Evolutionary conservation across 2,329 filamentous ascomycete species (phyloP).

Genomic region (Lecanicillium sp.): DNA sequence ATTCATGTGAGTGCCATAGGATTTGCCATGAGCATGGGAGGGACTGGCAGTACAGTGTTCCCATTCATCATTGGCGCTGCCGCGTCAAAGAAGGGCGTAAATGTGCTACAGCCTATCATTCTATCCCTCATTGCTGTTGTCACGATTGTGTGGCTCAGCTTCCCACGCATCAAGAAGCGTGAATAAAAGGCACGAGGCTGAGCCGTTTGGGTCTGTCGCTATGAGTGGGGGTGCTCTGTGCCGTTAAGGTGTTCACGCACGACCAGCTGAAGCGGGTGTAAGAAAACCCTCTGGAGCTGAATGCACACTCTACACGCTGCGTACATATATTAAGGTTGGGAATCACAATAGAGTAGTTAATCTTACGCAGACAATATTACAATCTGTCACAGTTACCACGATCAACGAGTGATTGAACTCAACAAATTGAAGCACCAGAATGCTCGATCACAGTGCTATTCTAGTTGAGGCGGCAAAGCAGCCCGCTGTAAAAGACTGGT

Average conservation of each 20-base stretch:
- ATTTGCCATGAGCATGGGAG: constrained; percentile 66
- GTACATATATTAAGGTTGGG: constrained; percentile 54
- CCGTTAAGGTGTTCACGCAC: background rate
- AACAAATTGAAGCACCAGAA: too few species aligned
- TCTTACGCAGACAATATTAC: background rate
- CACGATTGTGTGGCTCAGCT: constrained; percentile 25
- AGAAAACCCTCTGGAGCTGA: background rate
- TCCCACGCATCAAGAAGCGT: constrained; percentile 25
- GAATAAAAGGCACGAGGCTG: too few species aligned
- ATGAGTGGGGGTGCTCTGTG: too few species aligned
- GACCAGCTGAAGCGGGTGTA: background rate
- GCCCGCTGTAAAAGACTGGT: background rate
- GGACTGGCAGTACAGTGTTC: constrained; percentile 57
- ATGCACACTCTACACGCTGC: background rate
- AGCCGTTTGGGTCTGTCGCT: too few species aligned
- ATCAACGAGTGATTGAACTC: too few species aligned
- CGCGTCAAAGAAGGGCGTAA: constrained; percentile 40
- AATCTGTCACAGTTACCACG: too few species aligned
- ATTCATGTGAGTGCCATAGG: constrained; percentile 67
- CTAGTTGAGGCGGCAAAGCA: background rate
- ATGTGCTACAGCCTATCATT: constrained; percentile 42
- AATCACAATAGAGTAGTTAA: constrained; percentile 21
- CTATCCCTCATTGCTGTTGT: constrained; percentile 32
- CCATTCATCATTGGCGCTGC: constrained; percentile 57
- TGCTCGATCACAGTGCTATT: background rate